phyloP scores from a whole-genome alignment of 208 protist genomes.

The Leishmania turanica region DNA sequence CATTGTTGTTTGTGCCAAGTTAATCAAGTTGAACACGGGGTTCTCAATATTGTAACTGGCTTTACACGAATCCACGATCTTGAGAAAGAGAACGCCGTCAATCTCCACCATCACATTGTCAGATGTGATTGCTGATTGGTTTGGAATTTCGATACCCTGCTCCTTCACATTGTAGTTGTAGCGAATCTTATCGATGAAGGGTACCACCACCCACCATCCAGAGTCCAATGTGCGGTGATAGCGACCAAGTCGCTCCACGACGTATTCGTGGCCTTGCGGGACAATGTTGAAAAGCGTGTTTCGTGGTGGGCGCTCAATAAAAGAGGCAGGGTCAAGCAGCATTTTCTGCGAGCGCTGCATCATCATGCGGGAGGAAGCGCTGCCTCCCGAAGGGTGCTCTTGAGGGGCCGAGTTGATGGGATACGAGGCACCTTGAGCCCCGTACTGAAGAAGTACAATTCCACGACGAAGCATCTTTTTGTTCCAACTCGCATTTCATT shows the following conservation, averaged over 20 bases:
- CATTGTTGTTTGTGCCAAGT: conserved; percentile 98
- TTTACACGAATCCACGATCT: conserved; percentile 91
- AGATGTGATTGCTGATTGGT: conserved; percentile 93
- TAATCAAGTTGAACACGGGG: conserved; percentile 95
- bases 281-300: conserved; percentile 94
- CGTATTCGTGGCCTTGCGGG: conserved; percentile 93
- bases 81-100: conserved; percentile 95
- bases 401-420: conserved; percentile 19
- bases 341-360: conserved; percentile 36
- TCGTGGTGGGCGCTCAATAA: conserved; percentile 65
- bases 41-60: conserved; percentile 96
- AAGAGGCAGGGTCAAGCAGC: conserved; percentile 52
- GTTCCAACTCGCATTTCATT: conserved; percentile 6
- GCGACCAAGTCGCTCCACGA: conserved; percentile 95
- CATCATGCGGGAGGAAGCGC: conserved; percentile 33
- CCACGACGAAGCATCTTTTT: conserved; percentile 28
- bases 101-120: conserved; percentile 97
- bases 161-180: conserved; percentile 96
- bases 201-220: conserved; percentile 92
- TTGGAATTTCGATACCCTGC: conserved; percentile 87
- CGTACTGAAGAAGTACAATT: conserved; percentile 24
- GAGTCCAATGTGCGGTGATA: conserved; percentile 92
- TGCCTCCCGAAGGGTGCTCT: conserved; percentile 8
- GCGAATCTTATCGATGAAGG: conserved; percentile 93
- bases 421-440: conserved; percentile 11